A percentile compares a stretch with the other conserved stretches of the same genome.
Evolutionary conservation across 352 stramenopile genomes (phyloP).

Genomic region (Elongisporangium anandrum): DNA sequence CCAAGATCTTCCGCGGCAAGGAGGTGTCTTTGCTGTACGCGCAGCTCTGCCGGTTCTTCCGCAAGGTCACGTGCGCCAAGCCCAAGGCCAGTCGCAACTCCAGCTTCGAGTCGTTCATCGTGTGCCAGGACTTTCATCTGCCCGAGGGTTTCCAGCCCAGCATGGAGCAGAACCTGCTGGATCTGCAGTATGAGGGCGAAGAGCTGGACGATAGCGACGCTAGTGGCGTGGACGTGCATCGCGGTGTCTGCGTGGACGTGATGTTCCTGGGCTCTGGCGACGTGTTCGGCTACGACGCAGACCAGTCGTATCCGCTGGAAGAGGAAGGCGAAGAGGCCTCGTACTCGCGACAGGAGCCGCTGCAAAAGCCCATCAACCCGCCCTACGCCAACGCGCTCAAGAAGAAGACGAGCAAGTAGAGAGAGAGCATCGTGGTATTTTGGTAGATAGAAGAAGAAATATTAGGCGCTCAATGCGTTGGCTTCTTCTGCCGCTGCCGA

Average conservation of each 20-base stretch:
- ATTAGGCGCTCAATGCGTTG: neutral
- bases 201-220: constrained; percentile 16
- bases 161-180: constrained; percentile 71
- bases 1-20: constrained; percentile 84
- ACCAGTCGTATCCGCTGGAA: constrained; percentile 81
- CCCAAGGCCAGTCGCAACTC: constrained; percentile 83
- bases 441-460: neutral
- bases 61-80: constrained; percentile 73
- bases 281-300: constrained; percentile 75
- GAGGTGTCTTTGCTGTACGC: constrained; percentile 70
- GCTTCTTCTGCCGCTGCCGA: constrained; percentile 15
- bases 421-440: constrained; percentile 8
- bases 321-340: constrained; percentile 16
- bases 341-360: constrained; percentile 69
- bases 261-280: constrained; percentile 71
- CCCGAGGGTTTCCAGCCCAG: constrained; percentile 41
- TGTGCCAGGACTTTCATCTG: constrained; percentile 63
- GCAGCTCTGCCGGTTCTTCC: constrained; percentile 69
- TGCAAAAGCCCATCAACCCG: constrained; percentile 85
- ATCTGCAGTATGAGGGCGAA: constrained; percentile 55
- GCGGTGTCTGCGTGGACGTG: constrained; percentile 52
- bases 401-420: constrained; percentile 32
- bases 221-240: constrained; percentile 28
- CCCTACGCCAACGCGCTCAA: constrained; percentile 76
- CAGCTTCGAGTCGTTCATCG: constrained; percentile 80